Evolutionary conservation across 805 yeast genomes (phyloP).

Genomic region (Hanseniaspora jakobsenii): DNA sequence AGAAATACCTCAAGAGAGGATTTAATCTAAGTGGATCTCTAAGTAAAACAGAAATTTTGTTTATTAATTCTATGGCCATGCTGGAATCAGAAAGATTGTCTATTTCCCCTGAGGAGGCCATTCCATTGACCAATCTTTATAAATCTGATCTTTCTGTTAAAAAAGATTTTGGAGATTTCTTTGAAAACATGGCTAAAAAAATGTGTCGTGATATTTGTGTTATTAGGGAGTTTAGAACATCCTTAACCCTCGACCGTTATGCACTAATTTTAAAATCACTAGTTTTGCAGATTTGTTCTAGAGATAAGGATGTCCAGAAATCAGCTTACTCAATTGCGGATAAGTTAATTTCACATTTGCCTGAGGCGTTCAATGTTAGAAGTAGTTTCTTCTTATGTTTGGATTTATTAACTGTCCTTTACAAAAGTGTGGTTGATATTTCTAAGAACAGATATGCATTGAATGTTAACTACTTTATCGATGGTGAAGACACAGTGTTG

Average conservation of each 20-base stretch:
- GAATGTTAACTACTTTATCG: slow-evolving; percentile 46
- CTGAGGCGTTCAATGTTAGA: slow-evolving; percentile 6
- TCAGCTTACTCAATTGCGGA: slow-evolving; percentile 28
- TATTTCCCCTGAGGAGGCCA: slow-evolving; percentile 45
- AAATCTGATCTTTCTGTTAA: slow-evolving; percentile 76
- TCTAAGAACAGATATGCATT: slow-evolving; percentile 80
- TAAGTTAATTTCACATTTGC: slow-evolving; percentile 9
- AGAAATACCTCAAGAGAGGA: not conserved
- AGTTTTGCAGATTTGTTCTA: slow-evolving; percentile 35
- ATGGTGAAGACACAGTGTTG: slow-evolving; percentile 27
- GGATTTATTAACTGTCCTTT: slow-evolving; percentile 66
- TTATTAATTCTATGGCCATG: slow-evolving; percentile 67
- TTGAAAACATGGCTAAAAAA: slow-evolving; percentile 52
- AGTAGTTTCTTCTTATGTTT: slow-evolving; percentile 45
- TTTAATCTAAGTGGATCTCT: not conserved
- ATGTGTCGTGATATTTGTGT: slow-evolving; percentile 34
- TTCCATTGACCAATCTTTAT: slow-evolving; percentile 64
- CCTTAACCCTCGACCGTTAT: slow-evolving; percentile 3
- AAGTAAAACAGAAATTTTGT: slow-evolving; percentile 63
- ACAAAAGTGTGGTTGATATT: slow-evolving; percentile 71
- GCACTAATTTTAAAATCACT: slow-evolving; percentile 5
- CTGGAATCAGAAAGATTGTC: slow-evolving; percentile 69
- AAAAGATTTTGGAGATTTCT: slow-evolving; percentile 53
- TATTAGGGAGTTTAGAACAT: slow-evolving; percentile 1
- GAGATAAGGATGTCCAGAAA: slow-evolving; percentile 13